Percentiles rank a stretch among this genome's conserved stretches.
These are phyloP conservation scores for Trichoderma atroviride DNA, from an alignment of 2,329 filamentous ascomycete genomes.

Conservation along the genomic window DNA sequence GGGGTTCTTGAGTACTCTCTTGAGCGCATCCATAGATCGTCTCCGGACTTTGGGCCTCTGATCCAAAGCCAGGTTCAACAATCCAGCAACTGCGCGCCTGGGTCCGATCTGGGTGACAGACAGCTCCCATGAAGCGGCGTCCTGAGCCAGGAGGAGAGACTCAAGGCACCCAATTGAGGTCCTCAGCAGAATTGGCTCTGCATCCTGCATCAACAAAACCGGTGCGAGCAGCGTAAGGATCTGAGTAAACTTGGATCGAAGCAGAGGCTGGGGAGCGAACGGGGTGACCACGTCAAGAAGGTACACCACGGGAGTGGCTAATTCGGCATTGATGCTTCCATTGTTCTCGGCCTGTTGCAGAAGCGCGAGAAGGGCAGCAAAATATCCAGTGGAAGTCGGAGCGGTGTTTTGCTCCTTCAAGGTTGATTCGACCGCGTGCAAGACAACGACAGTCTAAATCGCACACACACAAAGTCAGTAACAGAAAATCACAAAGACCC, in stretches of 20 bases:
- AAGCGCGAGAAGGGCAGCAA: slow-evolving; percentile 89
- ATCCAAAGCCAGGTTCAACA: slow-evolving; percentile 83
- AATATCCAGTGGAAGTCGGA: slow-evolving; percentile 86
- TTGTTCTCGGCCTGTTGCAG: slow-evolving; percentile 73
- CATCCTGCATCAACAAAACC: slow-evolving; percentile 75
- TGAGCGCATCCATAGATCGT: slow-evolving; percentile 85
- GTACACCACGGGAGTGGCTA: slow-evolving; percentile 87
- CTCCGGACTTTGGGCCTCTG: slow-evolving; percentile 91
- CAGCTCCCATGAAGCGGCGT: slow-evolving; percentile 84
- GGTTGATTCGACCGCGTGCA: slow-evolving; percentile 90
- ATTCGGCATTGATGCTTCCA: slow-evolving; percentile 75
- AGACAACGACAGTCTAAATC: slow-evolving; percentile 75
- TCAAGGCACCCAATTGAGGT: slow-evolving; percentile 93
- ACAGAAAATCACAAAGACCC: neutral
- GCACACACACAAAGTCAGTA: slow-evolving; percentile 27
- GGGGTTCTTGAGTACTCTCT: slow-evolving; percentile 78
- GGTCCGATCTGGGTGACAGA: slow-evolving; percentile 82
- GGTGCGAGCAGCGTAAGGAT: slow-evolving; percentile 87
- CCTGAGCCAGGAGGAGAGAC: slow-evolving; percentile 86
- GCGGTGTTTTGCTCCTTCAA: slow-evolving; percentile 85
- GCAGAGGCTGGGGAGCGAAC: slow-evolving; percentile 79
- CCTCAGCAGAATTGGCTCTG: slow-evolving; percentile 82
- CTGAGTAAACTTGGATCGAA: slow-evolving; percentile 92
- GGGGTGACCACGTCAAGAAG: slow-evolving; percentile 91
- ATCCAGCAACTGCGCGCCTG: slow-evolving; percentile 80